A percentile compares a stretch with the other conserved stretches of the same genome.
Evolutionary conservation across 306 rosid species (phyloP).

Genomic region (Malus sylvestris): DNA sequence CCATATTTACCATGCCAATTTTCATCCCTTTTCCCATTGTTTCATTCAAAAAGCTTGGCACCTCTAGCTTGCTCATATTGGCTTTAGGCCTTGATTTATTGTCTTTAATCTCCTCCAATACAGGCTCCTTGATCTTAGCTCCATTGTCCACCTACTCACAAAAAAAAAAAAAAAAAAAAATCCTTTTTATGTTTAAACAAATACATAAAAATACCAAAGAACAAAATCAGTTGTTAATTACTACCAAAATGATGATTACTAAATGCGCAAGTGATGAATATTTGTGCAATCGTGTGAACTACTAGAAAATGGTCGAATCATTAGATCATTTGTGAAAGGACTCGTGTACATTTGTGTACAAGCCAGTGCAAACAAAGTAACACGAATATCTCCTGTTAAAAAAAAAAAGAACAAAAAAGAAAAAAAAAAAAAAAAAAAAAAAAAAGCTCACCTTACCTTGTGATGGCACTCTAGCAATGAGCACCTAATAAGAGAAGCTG

Average conservation of each 20-base stretch:
- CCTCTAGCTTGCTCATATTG: conserved; percentile 36
- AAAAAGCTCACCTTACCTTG: conserved; percentile 89
- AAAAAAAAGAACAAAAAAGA: too few species aligned
- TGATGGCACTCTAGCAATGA: conserved; percentile 72
- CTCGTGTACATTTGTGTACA: too few species aligned
- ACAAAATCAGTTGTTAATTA: background rate
- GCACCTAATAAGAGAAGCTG: conserved; percentile 64
- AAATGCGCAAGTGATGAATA: too few species aligned
- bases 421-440: too few species aligned
- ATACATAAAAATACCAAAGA: too few species aligned
- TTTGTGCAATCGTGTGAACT: too few species aligned
- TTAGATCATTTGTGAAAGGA: too few species aligned
- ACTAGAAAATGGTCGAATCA: too few species aligned
- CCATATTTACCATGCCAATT: conserved; percentile 81
- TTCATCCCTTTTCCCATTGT: conserved; percentile 47
- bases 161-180: background rate
- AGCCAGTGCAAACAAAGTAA: too few species aligned
- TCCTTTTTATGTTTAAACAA: background rate
- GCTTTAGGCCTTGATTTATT: conserved; percentile 17
- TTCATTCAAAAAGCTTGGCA: conserved; percentile 49
- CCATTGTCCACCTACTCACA: conserved; percentile 38
- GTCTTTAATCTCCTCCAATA: conserved; percentile 37
- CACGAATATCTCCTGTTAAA: too few species aligned
- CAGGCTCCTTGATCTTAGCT: conserved; percentile 50
- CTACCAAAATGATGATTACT: background rate